Conservation (phyloP, 768 basidiomycete genomes). For the Lepiota brunneoincarnata region DNA sequence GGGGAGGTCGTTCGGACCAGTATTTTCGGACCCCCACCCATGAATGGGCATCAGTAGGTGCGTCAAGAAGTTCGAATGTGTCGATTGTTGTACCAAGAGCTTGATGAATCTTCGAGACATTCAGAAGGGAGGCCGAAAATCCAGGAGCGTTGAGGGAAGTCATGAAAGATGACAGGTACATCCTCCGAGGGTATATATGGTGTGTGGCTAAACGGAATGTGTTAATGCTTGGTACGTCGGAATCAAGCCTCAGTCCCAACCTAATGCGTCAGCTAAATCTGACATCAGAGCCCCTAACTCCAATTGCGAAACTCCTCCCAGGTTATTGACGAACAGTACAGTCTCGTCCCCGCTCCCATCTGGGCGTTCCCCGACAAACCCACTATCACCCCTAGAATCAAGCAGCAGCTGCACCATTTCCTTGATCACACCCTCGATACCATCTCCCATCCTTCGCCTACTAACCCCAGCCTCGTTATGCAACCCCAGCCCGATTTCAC, state of each 20-base stretch:
- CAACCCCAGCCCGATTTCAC: conserved; percentile 52
- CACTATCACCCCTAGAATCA: conserved; percentile 12
- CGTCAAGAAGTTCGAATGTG: conserved; percentile 36
- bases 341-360: conserved; percentile 34
- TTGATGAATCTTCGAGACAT: conserved; percentile 33
- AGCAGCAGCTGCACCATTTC: conserved; percentile 44
- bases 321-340: conserved; percentile 52
- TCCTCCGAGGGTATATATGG: conserved; percentile 33
- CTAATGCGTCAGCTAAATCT: conserved; percentile 38
- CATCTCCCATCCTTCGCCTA: conserved; percentile 34
- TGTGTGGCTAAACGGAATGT: conserved; percentile 20
- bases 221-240: neutral
- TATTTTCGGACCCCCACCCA: conserved; percentile 34
- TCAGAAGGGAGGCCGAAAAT: conserved; percentile 51
- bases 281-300: conserved; percentile 52
- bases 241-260: conserved; percentile 29
- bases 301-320: conserved; percentile 48
- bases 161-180: conserved; percentile 52
- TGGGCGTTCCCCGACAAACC: conserved; percentile 1
- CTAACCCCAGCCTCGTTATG: conserved; percentile 51
- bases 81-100: conserved; percentile 9
- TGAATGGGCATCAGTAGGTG: conserved; percentile 38
- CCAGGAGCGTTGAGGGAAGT: conserved; percentile 62
- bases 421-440: conserved; percentile 21
- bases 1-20: conserved; percentile 20